phyloP scores from a whole-genome alignment of 2,329 filamentous ascomycete genomes.

The Atkinsonella hypoxylon region DNA sequence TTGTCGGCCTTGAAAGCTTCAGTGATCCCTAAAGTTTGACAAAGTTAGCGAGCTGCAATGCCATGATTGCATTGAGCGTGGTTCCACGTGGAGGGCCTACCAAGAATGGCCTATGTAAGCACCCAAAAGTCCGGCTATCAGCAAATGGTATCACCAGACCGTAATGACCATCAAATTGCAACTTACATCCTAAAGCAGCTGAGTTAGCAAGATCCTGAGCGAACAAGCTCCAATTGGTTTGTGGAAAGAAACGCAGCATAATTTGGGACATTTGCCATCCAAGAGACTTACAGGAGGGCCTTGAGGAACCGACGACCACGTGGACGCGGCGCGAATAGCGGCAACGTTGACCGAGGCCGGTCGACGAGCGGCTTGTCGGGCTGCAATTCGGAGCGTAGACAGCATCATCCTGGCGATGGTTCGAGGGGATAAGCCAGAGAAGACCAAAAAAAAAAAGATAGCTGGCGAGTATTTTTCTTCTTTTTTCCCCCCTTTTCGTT shows the following conservation, averaged over 20 bases:
- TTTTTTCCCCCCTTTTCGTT: no score
- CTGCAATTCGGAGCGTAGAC: conserved; percentile 40
- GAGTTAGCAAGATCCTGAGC: neutral
- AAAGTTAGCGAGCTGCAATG: conserved; percentile 13
- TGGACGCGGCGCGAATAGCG: conserved; percentile 52
- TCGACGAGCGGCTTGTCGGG: conserved; percentile 35
- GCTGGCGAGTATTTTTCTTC: neutral
- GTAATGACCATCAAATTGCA: neutral
- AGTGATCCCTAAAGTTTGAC: conserved; percentile 56
- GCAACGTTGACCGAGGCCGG: conserved; percentile 28
- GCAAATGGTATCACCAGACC: neutral
- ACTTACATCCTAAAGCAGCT: conserved; percentile 10
- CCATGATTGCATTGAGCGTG: neutral
- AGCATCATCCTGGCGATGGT: conserved; percentile 36
- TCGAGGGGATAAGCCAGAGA: neutral
- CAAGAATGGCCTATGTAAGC: conserved; percentile 55
- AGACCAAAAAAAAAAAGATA: conserved; percentile 3
- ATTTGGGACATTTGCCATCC: neutral
- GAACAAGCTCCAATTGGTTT: neutral
- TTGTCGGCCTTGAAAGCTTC: conserved; percentile 98
- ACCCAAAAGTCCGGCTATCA: neutral
- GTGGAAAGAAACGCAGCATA: neutral
- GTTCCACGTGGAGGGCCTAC: conserved; percentile 30
- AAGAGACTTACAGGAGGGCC: conserved; percentile 73
- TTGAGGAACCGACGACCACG: conserved; percentile 84